Conservation (phyloP, 768 basidiomycete species). For the Rhodotorula babjevae region DNA sequence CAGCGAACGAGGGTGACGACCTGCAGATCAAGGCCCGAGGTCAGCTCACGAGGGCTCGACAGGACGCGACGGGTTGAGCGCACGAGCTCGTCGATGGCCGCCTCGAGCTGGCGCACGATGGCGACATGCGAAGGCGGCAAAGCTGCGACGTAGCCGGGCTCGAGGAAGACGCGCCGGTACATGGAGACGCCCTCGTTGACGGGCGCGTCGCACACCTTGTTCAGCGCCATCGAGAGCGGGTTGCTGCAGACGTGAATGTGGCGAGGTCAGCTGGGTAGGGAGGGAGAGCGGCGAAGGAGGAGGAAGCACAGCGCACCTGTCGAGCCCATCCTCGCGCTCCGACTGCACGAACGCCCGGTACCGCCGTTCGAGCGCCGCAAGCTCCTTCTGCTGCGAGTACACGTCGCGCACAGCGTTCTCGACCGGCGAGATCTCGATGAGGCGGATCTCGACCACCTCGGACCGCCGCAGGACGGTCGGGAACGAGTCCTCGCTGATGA, state of each 20-base stretch:
- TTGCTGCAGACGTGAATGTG: slow-evolving; percentile 53
- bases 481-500: slow-evolving; percentile 79
- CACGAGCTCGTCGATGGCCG: slow-evolving; percentile 77
- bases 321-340: slow-evolving; percentile 37
- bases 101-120: slow-evolving; percentile 65
- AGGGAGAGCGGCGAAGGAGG: too few relatives aligned
- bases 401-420: slow-evolving; percentile 78
- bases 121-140: slow-evolving; percentile 64
- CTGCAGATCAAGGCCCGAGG: slow-evolving; percentile 50
- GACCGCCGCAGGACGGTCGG: slow-evolving; percentile 87
- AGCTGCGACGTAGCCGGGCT: slow-evolving; percentile 60
- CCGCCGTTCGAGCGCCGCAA: slow-evolving; percentile 62
- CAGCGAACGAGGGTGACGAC: slow-evolving; percentile 71
- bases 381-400: slow-evolving; percentile 70
- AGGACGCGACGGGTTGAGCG: slow-evolving; percentile 37
- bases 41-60: not conserved
- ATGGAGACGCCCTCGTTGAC: slow-evolving; percentile 68
- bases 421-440: slow-evolving; percentile 76
- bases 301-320: slow-evolving; percentile 26
- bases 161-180: slow-evolving; percentile 73
- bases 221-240: slow-evolving; percentile 76
- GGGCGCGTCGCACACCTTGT: slow-evolving; percentile 78
- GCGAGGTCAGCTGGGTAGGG: too few relatives aligned
- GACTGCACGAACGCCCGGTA: slow-evolving; percentile 77
- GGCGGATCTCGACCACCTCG: slow-evolving; percentile 67